These are phyloP conservation scores for Colletotrichum sp. DNA, from an alignment of 2,329 filamentous ascomycete species.

Conservation along the genomic window DNA sequence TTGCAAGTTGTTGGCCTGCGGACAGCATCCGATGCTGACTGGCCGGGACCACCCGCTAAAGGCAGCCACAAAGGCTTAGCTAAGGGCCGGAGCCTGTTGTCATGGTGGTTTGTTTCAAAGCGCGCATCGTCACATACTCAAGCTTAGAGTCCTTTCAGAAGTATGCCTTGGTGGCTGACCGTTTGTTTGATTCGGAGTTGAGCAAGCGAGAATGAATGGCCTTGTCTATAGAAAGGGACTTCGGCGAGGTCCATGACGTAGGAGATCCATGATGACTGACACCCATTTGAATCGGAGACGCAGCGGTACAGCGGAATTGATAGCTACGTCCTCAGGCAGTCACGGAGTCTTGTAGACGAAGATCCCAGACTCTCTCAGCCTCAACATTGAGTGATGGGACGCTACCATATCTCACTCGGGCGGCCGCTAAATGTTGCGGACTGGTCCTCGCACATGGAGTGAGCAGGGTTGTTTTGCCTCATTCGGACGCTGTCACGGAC, in stretches of 20 bases:
- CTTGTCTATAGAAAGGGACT: background rate
- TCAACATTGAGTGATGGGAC: background rate
- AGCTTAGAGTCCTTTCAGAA: background rate
- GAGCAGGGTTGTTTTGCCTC: background rate
- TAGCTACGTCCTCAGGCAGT: accelerated
- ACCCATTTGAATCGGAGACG: accelerated
- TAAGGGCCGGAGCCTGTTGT: background rate
- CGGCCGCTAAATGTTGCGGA: background rate
- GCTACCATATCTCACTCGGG: background rate
- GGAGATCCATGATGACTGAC: background rate
- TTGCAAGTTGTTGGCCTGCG: background rate
- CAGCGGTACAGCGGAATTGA: background rate
- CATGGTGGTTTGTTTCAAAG: background rate
- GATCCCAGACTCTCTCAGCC: background rate
- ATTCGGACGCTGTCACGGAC: background rate
- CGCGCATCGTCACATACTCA: background rate
- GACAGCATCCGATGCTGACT: background rate
- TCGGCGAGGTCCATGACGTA: background rate
- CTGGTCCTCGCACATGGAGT: background rate
- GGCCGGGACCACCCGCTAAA: background rate
- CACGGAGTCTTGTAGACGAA: background rate
- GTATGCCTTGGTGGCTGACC: background rate
- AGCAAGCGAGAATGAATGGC: background rate
- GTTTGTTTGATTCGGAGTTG: background rate
- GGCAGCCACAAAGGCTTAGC: background rate